Base-by-base conservation (phyloP, 1,284 basidiomycete genomes). In the Marasmius fiardii region DNA sequence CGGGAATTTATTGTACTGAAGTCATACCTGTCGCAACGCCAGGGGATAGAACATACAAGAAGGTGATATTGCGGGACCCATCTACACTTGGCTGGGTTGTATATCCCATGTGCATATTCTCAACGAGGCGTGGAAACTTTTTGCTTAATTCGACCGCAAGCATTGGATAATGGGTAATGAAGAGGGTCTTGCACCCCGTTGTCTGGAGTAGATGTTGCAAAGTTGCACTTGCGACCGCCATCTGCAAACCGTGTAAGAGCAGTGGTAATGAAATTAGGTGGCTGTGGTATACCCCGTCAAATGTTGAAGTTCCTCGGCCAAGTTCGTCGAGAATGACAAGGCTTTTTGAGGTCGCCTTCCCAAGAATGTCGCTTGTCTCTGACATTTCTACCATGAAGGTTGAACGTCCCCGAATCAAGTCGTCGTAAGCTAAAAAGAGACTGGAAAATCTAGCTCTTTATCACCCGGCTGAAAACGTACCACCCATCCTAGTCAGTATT, bases 361-460 rank as follows among this genome's bases (percentile, higher is more conserved):
- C 79, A 16, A 98, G 71, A 55, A 98, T 95, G 61, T 97, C 92
- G 63, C 88, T 90, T 0, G 95, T 98, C 69, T 98, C 95, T 7
- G 87, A 80, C 75, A 98, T 88, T 72, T 99, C 96, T 0, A 97
- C 91, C 93, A 97, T 95, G 66, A 95, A 96, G 0, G 95, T 98
- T 1, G 91, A 93, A 21, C 92, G 85, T 0, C 93, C 93, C 34
- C 88, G 78, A 1, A 86, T 82, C 33, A 98, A 71, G 60, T 95
- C 91, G 66, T 98, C 95, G 4, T 86, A 88, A 0, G 95, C 95
- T 90, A 57, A 23, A 51, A 50, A 21, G 43, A 44, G 45, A 26
- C 21, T 10, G 45, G 12, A 43, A 23, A 33, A 21, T 55, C 43
- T 41, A 47, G 26, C 52, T 55, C 41, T 16, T 54, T 20, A 52